These are phyloP conservation scores for Phytopythium mirpurense DNA, from an alignment of 352 stramenopile genomes.

Conservation along the genomic window DNA sequence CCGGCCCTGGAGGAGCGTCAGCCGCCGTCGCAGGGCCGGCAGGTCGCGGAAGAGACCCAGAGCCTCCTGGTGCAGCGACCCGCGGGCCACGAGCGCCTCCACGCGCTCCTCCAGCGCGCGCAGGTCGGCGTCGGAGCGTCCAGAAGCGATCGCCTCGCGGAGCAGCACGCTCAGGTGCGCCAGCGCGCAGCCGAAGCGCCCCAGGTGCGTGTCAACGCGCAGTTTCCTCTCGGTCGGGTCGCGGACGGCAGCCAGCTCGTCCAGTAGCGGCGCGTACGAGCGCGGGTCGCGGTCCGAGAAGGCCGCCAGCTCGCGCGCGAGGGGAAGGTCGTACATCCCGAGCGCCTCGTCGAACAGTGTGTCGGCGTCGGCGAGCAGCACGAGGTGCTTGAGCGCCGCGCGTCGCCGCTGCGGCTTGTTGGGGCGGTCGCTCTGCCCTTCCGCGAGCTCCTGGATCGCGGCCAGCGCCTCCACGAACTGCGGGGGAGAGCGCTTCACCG, in stretches of 20 bases:
- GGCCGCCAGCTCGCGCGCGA: conserved; percentile 54
- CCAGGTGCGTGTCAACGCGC: conserved; percentile 49
- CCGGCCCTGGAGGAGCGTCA: conserved; percentile 46
- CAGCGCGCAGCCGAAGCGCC: conserved; percentile 38
- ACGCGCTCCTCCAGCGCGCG: conserved; percentile 5
- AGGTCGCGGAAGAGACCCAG: conserved; percentile 32
- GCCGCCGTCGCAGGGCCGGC: conserved; percentile 22
- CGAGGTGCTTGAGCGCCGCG: conserved; percentile 65
- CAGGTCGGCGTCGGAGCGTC: conserved; percentile 1
- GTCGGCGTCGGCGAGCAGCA: conserved; percentile 68
- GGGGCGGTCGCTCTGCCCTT: neutral
- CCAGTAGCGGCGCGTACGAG: conserved; percentile 61
- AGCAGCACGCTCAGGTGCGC: conserved; percentile 35
- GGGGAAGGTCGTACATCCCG: conserved; percentile 56
- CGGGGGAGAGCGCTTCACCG: conserved; percentile 60
- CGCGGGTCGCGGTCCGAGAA: conserved; percentile 69
- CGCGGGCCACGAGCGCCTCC: conserved; percentile 34
- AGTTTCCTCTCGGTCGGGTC: conserved; percentile 44
- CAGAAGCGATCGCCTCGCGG: neutral
- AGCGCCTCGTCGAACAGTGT: conserved; percentile 59
- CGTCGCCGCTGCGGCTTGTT: conserved; percentile 20
- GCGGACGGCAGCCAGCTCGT: conserved; percentile 32
- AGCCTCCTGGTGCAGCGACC: conserved; percentile 47
- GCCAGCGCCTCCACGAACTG: conserved; percentile 36
- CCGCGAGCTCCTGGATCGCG: conserved; percentile 26